phyloP scores from a whole-genome alignment of 2,329 filamentous ascomycete genomes.

The Sarocladium strictum region DNA sequence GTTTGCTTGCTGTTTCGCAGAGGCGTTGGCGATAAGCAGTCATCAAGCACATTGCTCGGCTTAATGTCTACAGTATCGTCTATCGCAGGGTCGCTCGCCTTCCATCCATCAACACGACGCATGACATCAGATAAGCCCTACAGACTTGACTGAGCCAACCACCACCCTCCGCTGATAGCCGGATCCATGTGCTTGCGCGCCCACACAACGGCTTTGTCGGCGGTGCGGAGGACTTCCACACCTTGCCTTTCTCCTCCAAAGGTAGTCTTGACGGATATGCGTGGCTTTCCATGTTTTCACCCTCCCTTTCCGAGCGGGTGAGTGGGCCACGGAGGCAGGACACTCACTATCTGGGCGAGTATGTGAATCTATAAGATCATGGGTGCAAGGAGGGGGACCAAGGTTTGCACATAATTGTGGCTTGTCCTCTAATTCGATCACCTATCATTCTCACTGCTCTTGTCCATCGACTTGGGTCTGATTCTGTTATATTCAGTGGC shows the following conservation, averaged over 20 bases:
- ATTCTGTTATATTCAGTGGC: neutral
- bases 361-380: neutral
- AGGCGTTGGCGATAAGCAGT: too few relatives aligned
- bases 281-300: conserved; percentile 4
- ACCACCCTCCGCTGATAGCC: conserved; percentile 2
- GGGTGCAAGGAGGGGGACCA: neutral
- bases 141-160: conserved; percentile 14
- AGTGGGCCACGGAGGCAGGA: neutral
- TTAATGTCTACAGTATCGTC: neutral
- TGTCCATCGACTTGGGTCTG: neutral
- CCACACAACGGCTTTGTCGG: neutral
- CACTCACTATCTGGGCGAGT: neutral
- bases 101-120: neutral
- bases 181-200: neutral
- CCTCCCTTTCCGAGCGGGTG: neutral
- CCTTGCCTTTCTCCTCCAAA: neutral
- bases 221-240: conserved; percentile 5
- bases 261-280: conserved; percentile 2
- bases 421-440: neutral
- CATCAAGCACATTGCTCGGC: neutral
- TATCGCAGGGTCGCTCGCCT: neutral
- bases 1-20: neutral
- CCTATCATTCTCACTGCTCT: neutral
- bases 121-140: conserved; percentile 3
- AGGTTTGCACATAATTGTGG: neutral